A percentile compares a stretch with the other conserved stretches of the same genome.
Conservation (phyloP, 192 early-diverging fungal species). For the Phlyctochytrium bullatum region DNA sequence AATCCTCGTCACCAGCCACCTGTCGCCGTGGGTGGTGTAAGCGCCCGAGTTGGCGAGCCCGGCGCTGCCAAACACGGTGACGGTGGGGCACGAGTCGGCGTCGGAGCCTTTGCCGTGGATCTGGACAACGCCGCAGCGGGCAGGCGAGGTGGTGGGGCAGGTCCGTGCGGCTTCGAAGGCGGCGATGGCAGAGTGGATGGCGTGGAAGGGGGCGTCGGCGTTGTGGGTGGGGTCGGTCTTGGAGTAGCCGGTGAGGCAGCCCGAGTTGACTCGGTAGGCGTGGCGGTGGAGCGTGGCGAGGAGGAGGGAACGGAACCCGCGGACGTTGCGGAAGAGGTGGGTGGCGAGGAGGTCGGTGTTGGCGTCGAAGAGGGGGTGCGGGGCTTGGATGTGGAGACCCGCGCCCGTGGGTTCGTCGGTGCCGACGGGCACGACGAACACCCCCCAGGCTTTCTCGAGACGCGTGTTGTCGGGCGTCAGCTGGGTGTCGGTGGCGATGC, state of each 20-base stretch:
- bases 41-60: neutral
- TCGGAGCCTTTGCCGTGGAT: neutral
- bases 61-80: neutral
- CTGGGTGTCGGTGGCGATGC: neutral
- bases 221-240: neutral
- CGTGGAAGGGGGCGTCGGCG: neutral
- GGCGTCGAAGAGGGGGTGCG: neutral
- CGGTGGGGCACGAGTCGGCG: neutral
- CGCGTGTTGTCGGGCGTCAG: neutral
- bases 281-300: neutral
- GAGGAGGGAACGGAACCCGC: neutral
- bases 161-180: neutral
- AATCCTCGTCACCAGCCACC: neutral
- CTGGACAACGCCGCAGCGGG: neutral
- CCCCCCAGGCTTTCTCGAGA: neutral
- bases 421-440: neutral
- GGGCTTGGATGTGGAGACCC: neutral
- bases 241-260: neutral
- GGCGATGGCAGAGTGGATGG: neutral
- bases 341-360: slow-evolving; percentile 2
- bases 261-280: neutral
- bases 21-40: neutral
- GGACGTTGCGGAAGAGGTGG: neutral
- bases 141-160: neutral
- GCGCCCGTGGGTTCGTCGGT: neutral